Base-by-base conservation (phyloP, 1,284 basidiomycete genomes). In the Ceratobasidium sp. region DNA sequence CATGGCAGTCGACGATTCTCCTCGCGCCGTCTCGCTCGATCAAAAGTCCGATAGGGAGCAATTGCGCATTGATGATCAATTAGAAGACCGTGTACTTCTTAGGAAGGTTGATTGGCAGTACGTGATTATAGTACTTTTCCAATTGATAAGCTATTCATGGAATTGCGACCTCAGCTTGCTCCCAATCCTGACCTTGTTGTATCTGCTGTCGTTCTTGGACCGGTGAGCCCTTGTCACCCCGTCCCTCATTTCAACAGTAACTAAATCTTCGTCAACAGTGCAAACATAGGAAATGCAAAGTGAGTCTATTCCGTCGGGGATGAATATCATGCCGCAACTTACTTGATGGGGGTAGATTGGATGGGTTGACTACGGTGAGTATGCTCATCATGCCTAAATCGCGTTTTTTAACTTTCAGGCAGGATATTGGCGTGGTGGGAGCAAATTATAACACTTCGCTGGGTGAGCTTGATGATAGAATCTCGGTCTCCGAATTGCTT, bases 241-340 rank as follows among this genome's bases (percentile, higher is more conserved):
- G 11, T 41, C 11, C 4, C 36, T 11, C 36, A 11, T 5, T 41
- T 41, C 4, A 41, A 4, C 36, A 41, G 36, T 11, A 4, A 22
- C 22, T 57, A 60, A n/a, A 67, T 44, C n/a, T 31, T 62, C 47
- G 51, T 22, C 17, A 63, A 36, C 66, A 88, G 87, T 60, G 87
- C 89, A 41, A 92, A 91, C 79, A 88, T 93, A 76, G 90, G 89
- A 48, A 91, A 91, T 81, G 90, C 90, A 29, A 89, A 85, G 87
- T 87, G 77, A 80, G 83, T 77, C 78, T 56, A 82, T 80, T 15
- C 79, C 79, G 47, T 71, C 76, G 36, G 57, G 6, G 53, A 41
- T 41, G 36, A 50, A 9, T 53, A 41, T 73, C 0, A 64, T 60
- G 63, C 17, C 33, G 72, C 31, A 33, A n/a, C 62, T 65, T 24